Evolutionary conservation across 2,329 filamentous ascomycete species (phyloP), one percentile per base, ranked within the genome.

Genomic region (Fusarium verrucosum): DNA sequence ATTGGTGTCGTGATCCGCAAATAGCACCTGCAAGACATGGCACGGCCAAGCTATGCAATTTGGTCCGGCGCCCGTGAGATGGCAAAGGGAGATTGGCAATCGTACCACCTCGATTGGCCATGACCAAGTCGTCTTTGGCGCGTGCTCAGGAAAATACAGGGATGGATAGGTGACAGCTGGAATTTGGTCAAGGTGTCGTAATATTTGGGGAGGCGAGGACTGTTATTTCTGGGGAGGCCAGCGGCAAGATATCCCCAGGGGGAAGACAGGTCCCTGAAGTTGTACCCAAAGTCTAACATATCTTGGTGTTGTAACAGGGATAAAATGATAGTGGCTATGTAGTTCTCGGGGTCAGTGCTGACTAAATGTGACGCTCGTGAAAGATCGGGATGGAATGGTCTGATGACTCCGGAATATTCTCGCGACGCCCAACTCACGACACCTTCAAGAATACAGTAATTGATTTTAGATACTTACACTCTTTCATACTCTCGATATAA

Each of bases 101-200:
- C 54, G 37, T 64, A 38, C 60, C 47, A 64, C 60, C 26, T 65
- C 25, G 35, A 64, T 60, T 64, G 47, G 60, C 26, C 25, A 23
- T 20, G 22, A 26, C 25, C 7, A 13, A 40, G n/a, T 46, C 2
- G 4, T n/a, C 19, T 13, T 14, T 16, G 30, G 36, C 20, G 28
- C 22, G 7, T 41, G 36, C 14, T 11, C 2, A n/a, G 22, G 23
- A 22, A 26, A 14, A 5, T 20, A 7, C 32, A 38, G 25, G 44
- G 44, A 17, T 19, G 28, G 14, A 14, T 28, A 20, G 33, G 10
- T 17, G n/a, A n/a, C n/a, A 20, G 32, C 26, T 20, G 44, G 14
- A 38, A 20, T 47, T 11, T 20, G 8, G 14, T 26, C 14, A 26
- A 47, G 40, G 22, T 40, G 22, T 32, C 32, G 23, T 14, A 37